Evolutionary conservation across 441 rosid genomes (phyloP).

Genomic region (Flueggea neowawraea): DNA sequence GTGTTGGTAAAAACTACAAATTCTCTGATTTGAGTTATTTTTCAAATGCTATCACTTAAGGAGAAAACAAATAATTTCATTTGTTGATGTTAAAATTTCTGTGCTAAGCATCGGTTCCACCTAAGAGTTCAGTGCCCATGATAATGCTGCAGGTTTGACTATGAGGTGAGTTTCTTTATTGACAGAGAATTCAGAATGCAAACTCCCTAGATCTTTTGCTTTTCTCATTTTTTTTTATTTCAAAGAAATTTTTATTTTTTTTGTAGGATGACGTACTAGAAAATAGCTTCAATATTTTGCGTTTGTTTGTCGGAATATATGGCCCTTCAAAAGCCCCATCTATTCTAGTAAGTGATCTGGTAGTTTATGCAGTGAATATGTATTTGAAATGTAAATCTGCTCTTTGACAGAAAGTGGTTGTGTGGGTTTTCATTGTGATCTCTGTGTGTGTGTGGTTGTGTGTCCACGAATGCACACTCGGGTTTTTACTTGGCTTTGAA

Average conservation of each 20-base stretch:
- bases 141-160: conserved; percentile 61
- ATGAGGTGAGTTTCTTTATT: conserved; percentile 49
- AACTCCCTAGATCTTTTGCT: background rate
- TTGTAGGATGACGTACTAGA: conserved; percentile 80
- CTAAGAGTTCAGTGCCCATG: no score
- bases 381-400: no score
- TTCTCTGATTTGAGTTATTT: no score
- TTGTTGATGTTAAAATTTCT: conserved; percentile 11
- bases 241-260: conserved; percentile 8
- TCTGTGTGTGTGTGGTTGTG: no score
- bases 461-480: no score
- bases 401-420: no score
- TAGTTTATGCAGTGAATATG: background rate
- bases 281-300: conserved; percentile 71
- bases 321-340: conserved; percentile 68
- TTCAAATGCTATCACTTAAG: background rate
- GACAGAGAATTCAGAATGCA: conserved; percentile 1
- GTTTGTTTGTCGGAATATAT: conserved; percentile 76
- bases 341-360: conserved; percentile 48
- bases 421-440: no score
- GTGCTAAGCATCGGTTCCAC: conserved; percentile 15
- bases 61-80: conserved; percentile 19
- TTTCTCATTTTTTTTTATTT: conserved; percentile 6
- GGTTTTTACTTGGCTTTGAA: no score
- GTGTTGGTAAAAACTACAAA: no score